phyloP scores from a whole-genome alignment of 2,329 filamentous ascomycete genomes.

The Pyrenochaeta sp. region DNA sequence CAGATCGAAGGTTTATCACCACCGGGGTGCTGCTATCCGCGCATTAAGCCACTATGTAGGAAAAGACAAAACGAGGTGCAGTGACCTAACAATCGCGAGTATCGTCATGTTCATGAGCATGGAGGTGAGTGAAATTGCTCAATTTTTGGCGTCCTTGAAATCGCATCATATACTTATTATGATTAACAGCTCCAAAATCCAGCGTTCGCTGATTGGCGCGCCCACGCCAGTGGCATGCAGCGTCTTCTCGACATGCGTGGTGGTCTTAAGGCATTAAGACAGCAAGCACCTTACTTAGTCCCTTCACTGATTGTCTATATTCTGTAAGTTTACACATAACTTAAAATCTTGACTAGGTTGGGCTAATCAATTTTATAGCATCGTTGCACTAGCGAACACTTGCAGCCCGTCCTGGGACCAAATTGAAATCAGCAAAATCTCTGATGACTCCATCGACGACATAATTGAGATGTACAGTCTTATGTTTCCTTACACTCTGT shows the following conservation, averaged over 20 bases:
- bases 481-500: conserved; percentile 39
- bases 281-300: conserved; percentile 23
- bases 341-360: too few species aligned
- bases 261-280: conserved; percentile 28
- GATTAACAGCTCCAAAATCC: conserved; percentile 35
- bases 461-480: conserved; percentile 30
- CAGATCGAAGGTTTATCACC: conserved; percentile 34
- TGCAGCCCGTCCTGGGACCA: conserved; percentile 37
- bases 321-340: conserved; percentile 22
- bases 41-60: conserved; percentile 32
- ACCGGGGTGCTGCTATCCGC: conserved; percentile 40
- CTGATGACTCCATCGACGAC: conserved; percentile 20
- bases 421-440: conserved; percentile 24
- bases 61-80: conserved; percentile 32
- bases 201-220: conserved; percentile 32
- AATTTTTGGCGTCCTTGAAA: too few species aligned
- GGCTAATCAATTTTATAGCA: conserved; percentile 18
- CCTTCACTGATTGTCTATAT: conserved; percentile 33
- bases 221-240: conserved; percentile 36
- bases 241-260: conserved; percentile 40
- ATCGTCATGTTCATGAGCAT: conserved; percentile 40
- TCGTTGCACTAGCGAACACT: conserved; percentile 34
- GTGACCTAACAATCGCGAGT: conserved; percentile 36
- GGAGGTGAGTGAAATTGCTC: conserved; percentile 26
- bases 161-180: not conserved